Base-by-base conservation (phyloP, 768 basidiomycete genomes). In the Kwoniella dendrophila region DNA sequence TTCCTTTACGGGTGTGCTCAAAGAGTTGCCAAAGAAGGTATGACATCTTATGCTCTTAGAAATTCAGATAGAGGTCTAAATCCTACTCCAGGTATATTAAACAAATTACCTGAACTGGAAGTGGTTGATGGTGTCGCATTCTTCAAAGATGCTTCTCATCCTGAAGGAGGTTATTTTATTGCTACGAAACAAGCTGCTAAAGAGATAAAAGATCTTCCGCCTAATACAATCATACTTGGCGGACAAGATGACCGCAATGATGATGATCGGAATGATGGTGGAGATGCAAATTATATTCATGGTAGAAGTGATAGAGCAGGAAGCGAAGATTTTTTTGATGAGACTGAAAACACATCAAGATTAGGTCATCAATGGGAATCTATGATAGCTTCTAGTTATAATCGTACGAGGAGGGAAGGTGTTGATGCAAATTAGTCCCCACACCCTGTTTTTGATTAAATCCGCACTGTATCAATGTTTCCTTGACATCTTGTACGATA, bases 161-260 rank as follows among this genome's bases (percentile, higher is more conserved):
- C 61, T 4, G 32, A 43, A 20, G 66, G 66, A 26, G 66, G 66
- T 14, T 52, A 63, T 6, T 57, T 67, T 14, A 57, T 67, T 12
- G 66, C 62, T 34, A 67, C 66, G 0, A 49, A 59, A 30, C 44
- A 63, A 45, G 62, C 61, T 2, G 66, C 66, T 16, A 36, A 43
- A 49, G 66, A 67, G 32, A 67, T 67, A 45, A 58, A 60, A 26
- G 66, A 67, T 67, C 52, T 67, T 4, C 66, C 66, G 1, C 56
- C 56, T 26, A 62, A 62, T 20, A 63, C 61, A 4, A 53, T 67
- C n/a, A 61, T 67, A 18, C 41, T 67, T 36, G 66, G 66, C 34
- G 57, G 62, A 34, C 50, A 47, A 10, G 54, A 59, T 44, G 29
- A 20, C 54, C 38, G 5, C 45, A 58, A 14, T 24, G 12, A 43